Base-by-base conservation (phyloP, 2,329 filamentous ascomycete genomes). In the Diaporthe caulivora region DNA sequence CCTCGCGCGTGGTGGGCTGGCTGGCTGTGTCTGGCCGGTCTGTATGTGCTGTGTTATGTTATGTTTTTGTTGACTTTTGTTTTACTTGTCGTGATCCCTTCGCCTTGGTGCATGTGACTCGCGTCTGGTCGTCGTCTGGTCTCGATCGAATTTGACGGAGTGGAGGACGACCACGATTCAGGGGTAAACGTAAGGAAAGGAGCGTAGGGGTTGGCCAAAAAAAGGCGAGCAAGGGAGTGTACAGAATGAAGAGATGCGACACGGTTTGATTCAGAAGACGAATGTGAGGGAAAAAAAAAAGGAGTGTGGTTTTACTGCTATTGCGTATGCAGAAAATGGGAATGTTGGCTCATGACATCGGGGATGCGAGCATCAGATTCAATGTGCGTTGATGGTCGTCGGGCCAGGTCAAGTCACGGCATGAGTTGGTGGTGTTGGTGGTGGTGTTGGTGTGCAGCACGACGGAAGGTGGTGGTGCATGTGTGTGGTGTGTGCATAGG, bases 261-360 rank as follows among this genome's bases (percentile, higher is more conserved):
- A 37, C 24, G 21, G 29, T 24, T 31, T n/a, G 29, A 34, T 64
- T 51, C 17, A 51, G 44, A 26, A 71, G 49, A 31, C 37, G 37
- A 13, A 40, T 8, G 6, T 40, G 37, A 40, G 9, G 34, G 34
- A 24, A 53, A 5, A 13, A 21, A 62, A 62, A 62, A 62, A 71
- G 57, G 55, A 71, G 55, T 40, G 69, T 62, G 55, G n/a, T 29
- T 53, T 55, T 40, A 40, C 62, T 67, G 62, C 62, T 67, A 49
- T 58, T 70, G 67, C 42, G 53, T 58, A 40, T 71, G 69, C 55
- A 62, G 69, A 44, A 67, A 67, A 53, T 29, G 29, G 62, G 47
- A 67, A 67, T 67, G 62, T 15, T 67, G 62, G 15, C 69, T 71
- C 69, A 71, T 71, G 24, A 47, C 69, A 71, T 54, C 24, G 24